Evolutionary conservation across 1,284 basidiomycete species (phyloP).

Genomic region (Ustilago loliicola): DNA sequence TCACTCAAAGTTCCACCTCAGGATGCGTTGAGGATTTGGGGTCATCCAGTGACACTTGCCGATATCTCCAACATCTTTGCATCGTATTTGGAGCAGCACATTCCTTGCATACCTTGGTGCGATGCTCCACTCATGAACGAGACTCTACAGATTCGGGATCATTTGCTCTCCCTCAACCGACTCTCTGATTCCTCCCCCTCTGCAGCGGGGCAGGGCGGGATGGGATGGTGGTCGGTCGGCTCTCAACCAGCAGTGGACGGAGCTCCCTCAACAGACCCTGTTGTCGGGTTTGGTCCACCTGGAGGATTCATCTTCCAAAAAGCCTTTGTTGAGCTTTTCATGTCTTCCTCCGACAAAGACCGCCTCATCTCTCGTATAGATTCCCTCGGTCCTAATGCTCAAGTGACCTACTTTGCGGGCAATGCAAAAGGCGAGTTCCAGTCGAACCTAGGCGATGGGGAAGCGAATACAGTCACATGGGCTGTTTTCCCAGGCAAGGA

Average conservation of each 20-base stretch:
- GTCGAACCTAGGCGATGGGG: slow-evolving; percentile 70
- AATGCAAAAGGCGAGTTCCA: slow-evolving; percentile 73
- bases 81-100: slow-evolving; percentile 79
- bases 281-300: slow-evolving; percentile 92
- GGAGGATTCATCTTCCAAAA: slow-evolving; percentile 97
- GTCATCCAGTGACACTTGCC: slow-evolving; percentile 78
- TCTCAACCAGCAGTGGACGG: slow-evolving; percentile 80
- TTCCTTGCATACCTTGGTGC: slow-evolving; percentile 87
- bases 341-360: slow-evolving; percentile 77
- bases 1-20: slow-evolving; percentile 72
- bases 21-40: slow-evolving; percentile 83
- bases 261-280: slow-evolving; percentile 71
- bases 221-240: slow-evolving; percentile 90
- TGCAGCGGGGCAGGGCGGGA: slow-evolving; percentile 28
- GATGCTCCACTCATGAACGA: slow-evolving; percentile 86
- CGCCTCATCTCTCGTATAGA: slow-evolving; percentile 77
- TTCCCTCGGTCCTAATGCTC: slow-evolving; percentile 75
- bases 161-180: slow-evolving; percentile 81
- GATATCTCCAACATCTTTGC: slow-evolving; percentile 87
- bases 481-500: slow-evolving; percentile 72
- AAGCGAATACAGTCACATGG: slow-evolving; percentile 73
- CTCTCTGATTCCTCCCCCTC: not conserved
- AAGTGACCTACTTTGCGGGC: slow-evolving; percentile 87
- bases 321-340: slow-evolving; percentile 96
- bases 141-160: slow-evolving; percentile 83